A percentile compares a stretch with the other conserved stretches of the same genome.
These are phyloP conservation scores for Amanita subjunquillea DNA, from an alignment of 768 basidiomycete species.

Conservation along the genomic window DNA sequence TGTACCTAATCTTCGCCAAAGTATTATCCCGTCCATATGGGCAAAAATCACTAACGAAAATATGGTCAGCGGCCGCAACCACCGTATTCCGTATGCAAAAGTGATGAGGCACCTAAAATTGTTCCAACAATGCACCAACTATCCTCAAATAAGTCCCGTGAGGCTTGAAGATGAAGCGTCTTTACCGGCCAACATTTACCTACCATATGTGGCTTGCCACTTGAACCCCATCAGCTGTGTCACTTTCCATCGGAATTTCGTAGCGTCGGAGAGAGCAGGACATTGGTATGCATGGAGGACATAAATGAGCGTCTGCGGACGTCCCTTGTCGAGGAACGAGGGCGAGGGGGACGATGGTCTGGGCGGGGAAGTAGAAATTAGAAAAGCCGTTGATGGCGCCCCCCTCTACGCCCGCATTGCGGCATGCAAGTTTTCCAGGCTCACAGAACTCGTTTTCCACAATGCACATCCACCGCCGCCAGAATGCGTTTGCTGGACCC, in stretches of 20 bases:
- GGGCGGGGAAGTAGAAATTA: too few relatives aligned
- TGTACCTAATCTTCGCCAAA: too few relatives aligned
- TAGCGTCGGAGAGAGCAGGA: background rate
- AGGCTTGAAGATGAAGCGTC: slow-evolving; percentile 28
- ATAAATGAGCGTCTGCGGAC: slow-evolving; percentile 63
- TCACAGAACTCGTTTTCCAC: slow-evolving; percentile 26
- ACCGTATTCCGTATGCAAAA: too few relatives aligned
- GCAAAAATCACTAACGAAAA: too few relatives aligned
- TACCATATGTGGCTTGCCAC: slow-evolving; percentile 22
- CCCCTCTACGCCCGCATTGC: background rate
- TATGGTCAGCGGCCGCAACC: too few relatives aligned
- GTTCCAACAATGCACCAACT: slow-evolving; percentile 28
- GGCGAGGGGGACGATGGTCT: too few relatives aligned
- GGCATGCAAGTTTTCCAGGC: slow-evolving; percentile 8
- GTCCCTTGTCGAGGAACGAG: slow-evolving; percentile 45
- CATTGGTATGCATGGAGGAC: slow-evolving; percentile 20
- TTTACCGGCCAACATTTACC: slow-evolving; percentile 35
- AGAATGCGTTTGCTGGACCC: slow-evolving; percentile 8
- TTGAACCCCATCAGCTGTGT: slow-evolving; percentile 31
- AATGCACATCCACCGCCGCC: slow-evolving; percentile 24
- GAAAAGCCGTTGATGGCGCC: too few relatives aligned
- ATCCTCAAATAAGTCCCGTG: slow-evolving; percentile 26
- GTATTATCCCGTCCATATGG: too few relatives aligned
- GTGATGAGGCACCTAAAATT: background rate
- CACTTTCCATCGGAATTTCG: slow-evolving; percentile 18